Conservation (phyloP, 257 asterid genomes). For the Capsicum pubescens region DNA sequence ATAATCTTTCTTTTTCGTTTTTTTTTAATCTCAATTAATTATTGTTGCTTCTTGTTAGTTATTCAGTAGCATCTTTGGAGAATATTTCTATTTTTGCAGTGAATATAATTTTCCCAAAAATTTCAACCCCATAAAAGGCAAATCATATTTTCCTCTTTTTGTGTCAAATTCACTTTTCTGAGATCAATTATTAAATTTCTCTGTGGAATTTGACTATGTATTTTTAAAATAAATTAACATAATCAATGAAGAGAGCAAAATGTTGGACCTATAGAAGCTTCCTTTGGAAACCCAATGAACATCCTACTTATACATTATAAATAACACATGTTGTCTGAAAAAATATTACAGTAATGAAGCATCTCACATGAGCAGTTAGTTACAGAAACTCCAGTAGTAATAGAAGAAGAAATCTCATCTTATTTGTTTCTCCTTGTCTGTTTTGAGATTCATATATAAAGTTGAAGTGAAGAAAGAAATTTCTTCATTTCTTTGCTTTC, state of each 20-base stretch:
- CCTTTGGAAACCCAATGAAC: background rate
- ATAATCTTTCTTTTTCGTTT: background rate
- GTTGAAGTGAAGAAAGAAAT: background rate
- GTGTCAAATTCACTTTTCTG: no score
- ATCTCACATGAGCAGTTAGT: background rate
- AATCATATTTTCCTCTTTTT: background rate
- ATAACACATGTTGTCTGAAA: background rate
- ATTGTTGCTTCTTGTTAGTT: background rate
- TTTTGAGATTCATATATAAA: background rate
- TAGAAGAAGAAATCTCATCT: background rate
- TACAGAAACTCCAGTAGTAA: background rate
- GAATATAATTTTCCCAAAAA: background rate
- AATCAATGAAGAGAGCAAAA: background rate
- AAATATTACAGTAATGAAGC: background rate
- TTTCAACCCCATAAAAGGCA: background rate
- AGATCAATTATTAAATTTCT: no score
- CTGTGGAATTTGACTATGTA: no score
- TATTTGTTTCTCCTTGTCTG: background rate
- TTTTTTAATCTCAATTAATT: background rate
- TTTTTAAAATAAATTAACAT: no score
- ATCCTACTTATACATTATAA: background rate
- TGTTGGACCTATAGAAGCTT: background rate
- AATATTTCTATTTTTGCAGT: background rate
- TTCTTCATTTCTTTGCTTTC: background rate
- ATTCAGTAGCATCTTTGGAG: background rate